phyloP scores from a whole-genome alignment of 2,329 filamentous ascomycete species.

The Calonectria leucothoes region DNA sequence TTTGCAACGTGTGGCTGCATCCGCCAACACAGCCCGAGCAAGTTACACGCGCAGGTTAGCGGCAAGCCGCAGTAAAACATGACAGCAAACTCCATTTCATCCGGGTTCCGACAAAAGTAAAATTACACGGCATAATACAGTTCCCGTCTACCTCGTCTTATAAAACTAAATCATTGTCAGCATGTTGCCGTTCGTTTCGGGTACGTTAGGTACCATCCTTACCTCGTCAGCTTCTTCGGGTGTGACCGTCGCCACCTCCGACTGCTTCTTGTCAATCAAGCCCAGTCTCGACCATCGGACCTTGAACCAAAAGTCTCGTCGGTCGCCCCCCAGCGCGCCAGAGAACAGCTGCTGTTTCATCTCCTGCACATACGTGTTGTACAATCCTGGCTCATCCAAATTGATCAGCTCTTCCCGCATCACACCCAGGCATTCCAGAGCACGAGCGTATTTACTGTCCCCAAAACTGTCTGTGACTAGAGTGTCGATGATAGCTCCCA shows the following conservation, averaged over 20 bases:
- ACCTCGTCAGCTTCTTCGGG: conserved; percentile 78
- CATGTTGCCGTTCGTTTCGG: neutral
- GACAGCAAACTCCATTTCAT: conserved; percentile 6
- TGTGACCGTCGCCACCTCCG: conserved; percentile 73
- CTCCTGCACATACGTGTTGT: conserved; percentile 77
- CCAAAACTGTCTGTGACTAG: conserved; percentile 81
- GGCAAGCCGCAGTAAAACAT: neutral
- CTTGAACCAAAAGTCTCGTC: conserved; percentile 85
- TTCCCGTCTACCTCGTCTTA: conserved; percentile 44
- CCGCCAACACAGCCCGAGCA: neutral
- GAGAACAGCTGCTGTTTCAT: conserved; percentile 79
- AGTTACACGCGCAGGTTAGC: neutral
- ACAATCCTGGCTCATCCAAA: conserved; percentile 80
- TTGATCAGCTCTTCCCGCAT: conserved; percentile 82
- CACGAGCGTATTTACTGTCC: conserved; percentile 78
- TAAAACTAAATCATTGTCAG: conserved; percentile 50
- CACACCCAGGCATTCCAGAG: conserved; percentile 79
- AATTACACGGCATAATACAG: conserved; percentile 14
- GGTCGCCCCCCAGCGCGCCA: conserved; percentile 79
- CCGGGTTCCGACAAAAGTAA: neutral
- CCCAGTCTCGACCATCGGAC: conserved; percentile 76
- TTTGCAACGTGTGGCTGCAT: neutral
- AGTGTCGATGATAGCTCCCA: conserved; percentile 76
- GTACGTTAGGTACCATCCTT: conserved; percentile 26
- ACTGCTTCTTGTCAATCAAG: conserved; percentile 74